Conservation (phyloP, 2,329 filamentous ascomycete species). For the Apiospora hydei region DNA sequence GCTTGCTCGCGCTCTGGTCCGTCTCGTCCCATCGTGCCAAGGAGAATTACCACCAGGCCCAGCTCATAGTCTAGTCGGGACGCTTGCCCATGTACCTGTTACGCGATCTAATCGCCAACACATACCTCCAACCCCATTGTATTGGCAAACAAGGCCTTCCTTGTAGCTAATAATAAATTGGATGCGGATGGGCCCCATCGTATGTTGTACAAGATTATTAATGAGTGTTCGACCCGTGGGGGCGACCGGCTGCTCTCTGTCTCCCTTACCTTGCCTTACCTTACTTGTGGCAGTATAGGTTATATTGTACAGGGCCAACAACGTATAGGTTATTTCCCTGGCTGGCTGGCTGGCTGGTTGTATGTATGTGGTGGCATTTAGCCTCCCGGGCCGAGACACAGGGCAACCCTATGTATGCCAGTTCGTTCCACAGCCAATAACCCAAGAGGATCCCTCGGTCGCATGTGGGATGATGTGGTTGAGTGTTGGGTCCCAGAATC, state of each 20-base stretch:
- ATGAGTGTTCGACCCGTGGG: neutral
- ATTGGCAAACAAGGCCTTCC: neutral
- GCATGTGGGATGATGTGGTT: constrained; percentile 9
- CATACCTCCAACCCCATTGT: constrained; percentile 8
- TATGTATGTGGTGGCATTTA: constrained; percentile 1
- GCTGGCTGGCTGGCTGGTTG: neutral
- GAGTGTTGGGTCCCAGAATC: neutral
- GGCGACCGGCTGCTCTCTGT: neutral
- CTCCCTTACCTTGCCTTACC: neutral
- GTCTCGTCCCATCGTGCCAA: constrained; percentile 9
- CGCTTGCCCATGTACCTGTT: neutral
- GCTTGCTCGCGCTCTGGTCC: constrained; percentile 15
- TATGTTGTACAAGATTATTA: constrained; percentile 17
- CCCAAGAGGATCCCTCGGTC: neutral
- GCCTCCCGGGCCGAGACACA: constrained; percentile 21
- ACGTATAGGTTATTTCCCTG: neutral
- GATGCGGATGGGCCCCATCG: constrained; percentile 10
- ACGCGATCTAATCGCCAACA: constrained; percentile 19
- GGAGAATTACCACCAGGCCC: constrained; percentile 9
- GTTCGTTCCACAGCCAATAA: constrained; percentile 2
- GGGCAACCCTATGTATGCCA: neutral
- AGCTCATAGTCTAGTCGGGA: neutral
- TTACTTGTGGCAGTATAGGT: neutral
- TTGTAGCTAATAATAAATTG: constrained; percentile 19
- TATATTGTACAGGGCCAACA: neutral